phyloP scores from a whole-genome alignment of 2,329 filamentous ascomycete species.

The Leptodontidium sp. region DNA sequence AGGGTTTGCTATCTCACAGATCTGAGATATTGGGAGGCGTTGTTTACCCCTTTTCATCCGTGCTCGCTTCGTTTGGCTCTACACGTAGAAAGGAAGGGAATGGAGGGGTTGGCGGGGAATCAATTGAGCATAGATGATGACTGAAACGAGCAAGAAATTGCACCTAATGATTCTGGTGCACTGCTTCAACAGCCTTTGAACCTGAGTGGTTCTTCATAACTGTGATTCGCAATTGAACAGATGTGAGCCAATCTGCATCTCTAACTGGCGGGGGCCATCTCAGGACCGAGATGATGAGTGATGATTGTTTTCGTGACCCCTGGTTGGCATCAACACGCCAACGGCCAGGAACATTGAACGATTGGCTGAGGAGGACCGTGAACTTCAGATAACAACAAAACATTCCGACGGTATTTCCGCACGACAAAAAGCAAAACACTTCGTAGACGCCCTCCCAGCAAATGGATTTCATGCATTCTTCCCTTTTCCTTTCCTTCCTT shows the following conservation, averaged over 20 bases:
- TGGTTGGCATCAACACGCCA: slow-evolving; percentile 9
- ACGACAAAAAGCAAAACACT: slow-evolving; percentile 25
- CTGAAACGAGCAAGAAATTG: slow-evolving; percentile 15
- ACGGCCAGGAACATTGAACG: slow-evolving; percentile 14
- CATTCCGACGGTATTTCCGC: slow-evolving; percentile 17
- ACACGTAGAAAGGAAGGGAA: slow-evolving; percentile 21
- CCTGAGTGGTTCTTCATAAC: background rate
- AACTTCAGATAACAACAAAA: slow-evolving; percentile 33
- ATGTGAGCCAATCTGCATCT: background rate
- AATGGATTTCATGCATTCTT: slow-evolving; percentile 11
- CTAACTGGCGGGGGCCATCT: background rate
- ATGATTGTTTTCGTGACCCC: slow-evolving; percentile 16
- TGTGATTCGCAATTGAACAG: background rate
- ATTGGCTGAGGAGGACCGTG: slow-evolving; percentile 32
- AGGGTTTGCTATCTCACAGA: slow-evolving; percentile 10
- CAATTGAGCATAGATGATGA: slow-evolving; percentile 20
- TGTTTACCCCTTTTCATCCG: slow-evolving; percentile 15
- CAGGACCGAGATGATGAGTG: slow-evolving; percentile 9
- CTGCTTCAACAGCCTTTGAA: slow-evolving; percentile 4
- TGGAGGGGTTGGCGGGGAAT: background rate
- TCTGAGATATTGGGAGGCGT: slow-evolving; percentile 23
- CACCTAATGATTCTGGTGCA: slow-evolving; percentile 13
- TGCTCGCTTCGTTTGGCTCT: slow-evolving; percentile 13
- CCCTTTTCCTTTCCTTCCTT: background rate
- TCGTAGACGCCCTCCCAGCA: slow-evolving; percentile 10